Base-by-base conservation (phyloP, 208 protist genomes). In the Crithidia fasciculata region DNA sequence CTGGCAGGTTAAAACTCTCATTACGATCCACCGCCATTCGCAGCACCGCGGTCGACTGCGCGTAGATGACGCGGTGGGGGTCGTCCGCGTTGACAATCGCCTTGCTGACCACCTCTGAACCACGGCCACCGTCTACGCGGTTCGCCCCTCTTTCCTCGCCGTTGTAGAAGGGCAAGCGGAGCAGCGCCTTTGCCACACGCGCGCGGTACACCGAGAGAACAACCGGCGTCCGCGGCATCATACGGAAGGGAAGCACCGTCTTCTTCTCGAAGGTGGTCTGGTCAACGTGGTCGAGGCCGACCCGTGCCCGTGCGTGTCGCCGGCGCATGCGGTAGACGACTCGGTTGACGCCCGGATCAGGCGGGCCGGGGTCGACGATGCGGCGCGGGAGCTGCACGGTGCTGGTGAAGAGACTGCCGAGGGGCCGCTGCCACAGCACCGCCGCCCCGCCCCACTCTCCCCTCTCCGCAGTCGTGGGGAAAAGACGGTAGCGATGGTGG, bases 121-220 rank as follows among this genome's bases (percentile, higher is more conserved):
- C 28, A 28, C 28, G 28, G 28, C 28, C 28, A 28, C 28, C 28
- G 28, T 28, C 28, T 28, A 28, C 28, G 28, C 28, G 28, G 28
- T 28, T 28, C 28, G 28, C 28, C 1, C 28, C 28, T 28, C 28
- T 28, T 28, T 28, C 28, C 28, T 28, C 28, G 28, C 28, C 28
- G 28, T 28, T 28, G 28, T 28, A 28, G 28, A 28, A 28, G 28
- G 28, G 28, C 28, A 28, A 28, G 28, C 28, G 28, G 0, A 28
- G 50, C 52, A 80, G 43, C 18, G 56, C 39, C 68, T 80, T 80
- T 40, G 74, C 60, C 5, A 80, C 10, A 4, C 74, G 67, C 15
- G 66, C 55, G 40, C 68, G 74, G 5, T 54, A 62, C 9, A 80
- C 44, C 44, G 67, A 61, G 43, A 74, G 71, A 16, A 80, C 40